phyloP scores from a whole-genome alignment of 495 filamentous ascomycete species.

The Symbiotaphrina buchneri region DNA sequence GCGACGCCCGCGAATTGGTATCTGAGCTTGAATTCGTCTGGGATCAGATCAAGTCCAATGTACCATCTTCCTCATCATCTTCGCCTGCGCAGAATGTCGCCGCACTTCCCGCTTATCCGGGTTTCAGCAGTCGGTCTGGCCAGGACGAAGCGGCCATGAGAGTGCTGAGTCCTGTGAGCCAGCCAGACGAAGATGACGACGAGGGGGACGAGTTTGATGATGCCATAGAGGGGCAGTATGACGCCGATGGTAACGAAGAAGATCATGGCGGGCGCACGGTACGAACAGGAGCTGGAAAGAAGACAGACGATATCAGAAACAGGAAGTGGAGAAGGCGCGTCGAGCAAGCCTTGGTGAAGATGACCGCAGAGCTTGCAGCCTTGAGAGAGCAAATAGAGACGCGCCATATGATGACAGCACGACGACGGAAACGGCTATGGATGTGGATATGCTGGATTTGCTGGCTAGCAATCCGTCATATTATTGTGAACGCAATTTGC shows the following conservation, averaged over 20 bases:
- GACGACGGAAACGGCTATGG: slow-evolving; percentile 28
- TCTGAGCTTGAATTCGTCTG: slow-evolving; percentile 95
- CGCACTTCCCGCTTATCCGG: too few relatives aligned
- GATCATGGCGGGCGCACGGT: slow-evolving; percentile 2
- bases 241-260: slow-evolving; percentile 6
- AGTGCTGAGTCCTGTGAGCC: slow-evolving; percentile 59
- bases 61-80: slow-evolving; percentile 30
- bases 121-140: slow-evolving; percentile 1
- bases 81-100: too few relatives aligned
- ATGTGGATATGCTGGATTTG: slow-evolving; percentile 56
- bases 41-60: slow-evolving; percentile 87
- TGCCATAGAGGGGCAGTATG: slow-evolving; percentile 10
- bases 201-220: slow-evolving; percentile 39
- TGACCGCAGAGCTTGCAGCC: slow-evolving; percentile 88
- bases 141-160: slow-evolving; percentile 20
- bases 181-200: slow-evolving; percentile 26
- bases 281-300: slow-evolving; percentile 9
- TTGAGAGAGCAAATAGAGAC: slow-evolving; percentile 76
- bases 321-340: slow-evolving; percentile 58
- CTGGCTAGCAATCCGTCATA: slow-evolving; percentile 47
- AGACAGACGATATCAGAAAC: slow-evolving; percentile 16
- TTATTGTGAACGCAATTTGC: slow-evolving; percentile 46
- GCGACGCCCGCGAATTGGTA: slow-evolving; percentile 68
- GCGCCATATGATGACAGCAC: slow-evolving; percentile 27
- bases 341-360: slow-evolving; percentile 67